These are phyloP conservation scores for Immersiella caudata DNA, from an alignment of 495 filamentous ascomycete genomes.

Conservation along the genomic window DNA sequence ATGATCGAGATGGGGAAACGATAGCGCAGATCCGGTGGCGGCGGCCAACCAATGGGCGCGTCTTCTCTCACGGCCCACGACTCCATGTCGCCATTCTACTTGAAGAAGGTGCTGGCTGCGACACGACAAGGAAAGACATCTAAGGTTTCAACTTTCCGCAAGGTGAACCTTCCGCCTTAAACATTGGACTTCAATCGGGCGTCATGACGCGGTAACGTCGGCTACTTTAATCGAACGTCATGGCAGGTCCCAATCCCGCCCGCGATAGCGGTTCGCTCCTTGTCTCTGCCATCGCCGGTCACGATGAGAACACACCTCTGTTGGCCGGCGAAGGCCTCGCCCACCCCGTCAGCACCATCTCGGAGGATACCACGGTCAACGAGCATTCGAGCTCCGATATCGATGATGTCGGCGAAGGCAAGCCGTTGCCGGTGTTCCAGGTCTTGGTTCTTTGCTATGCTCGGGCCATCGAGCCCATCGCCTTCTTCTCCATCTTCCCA, in stretches of 20 bases:
- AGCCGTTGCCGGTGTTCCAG: conserved; percentile 60
- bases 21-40: not conserved
- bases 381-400: conserved; percentile 22
- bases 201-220: not conserved
- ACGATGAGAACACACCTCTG: conserved; percentile 42
- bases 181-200: not conserved
- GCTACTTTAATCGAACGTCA: not conserved
- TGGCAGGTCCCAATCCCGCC: not conserved
- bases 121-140: not conserved
- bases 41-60: not conserved
- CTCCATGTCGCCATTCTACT: not conserved
- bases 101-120: not conserved
- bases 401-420: conserved; percentile 38
- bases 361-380: conserved; percentile 22
- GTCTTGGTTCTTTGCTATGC: conserved; percentile 68
- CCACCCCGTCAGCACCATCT: conserved; percentile 22
- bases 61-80: not conserved
- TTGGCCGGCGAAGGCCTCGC: conserved; percentile 32
- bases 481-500: conserved; percentile 76
- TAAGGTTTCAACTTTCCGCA: not conserved
- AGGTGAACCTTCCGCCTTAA: not conserved
- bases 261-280: not conserved
- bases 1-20: no score
- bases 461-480: conserved; percentile 69
- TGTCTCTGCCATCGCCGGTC: not conserved